Conservation (phyloP, 2,329 filamentous ascomycete genomes). For the Colletotrichum sp. region DNA sequence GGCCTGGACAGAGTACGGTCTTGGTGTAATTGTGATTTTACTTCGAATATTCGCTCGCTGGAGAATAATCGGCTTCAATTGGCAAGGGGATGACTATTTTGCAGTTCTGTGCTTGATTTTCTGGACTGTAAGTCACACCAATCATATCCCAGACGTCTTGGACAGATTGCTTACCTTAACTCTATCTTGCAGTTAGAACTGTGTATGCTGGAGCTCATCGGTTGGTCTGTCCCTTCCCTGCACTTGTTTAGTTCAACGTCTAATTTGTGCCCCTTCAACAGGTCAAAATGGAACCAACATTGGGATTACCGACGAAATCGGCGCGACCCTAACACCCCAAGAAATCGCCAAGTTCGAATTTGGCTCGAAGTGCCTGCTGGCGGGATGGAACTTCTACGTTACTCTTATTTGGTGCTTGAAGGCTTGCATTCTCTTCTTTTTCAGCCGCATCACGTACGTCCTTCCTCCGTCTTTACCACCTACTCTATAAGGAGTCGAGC, state of each 20-base stretch:
- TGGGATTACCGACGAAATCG: slow-evolving; percentile 35
- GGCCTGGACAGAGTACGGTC: slow-evolving; percentile 47
- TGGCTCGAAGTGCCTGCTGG: slow-evolving; percentile 38
- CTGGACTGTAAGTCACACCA: slow-evolving; percentile 37
- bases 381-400: slow-evolving; percentile 46
- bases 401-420: slow-evolving; percentile 48
- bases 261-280: slow-evolving; percentile 20
- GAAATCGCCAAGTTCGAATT: slow-evolving; percentile 32
- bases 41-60: slow-evolving; percentile 43
- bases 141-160: background rate
- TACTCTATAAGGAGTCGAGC: background rate
- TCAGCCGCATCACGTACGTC: slow-evolving; percentile 45
- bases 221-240: background rate
- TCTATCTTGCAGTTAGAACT: background rate
- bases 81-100: slow-evolving; percentile 49
- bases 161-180: no score
- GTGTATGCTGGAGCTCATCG: slow-evolving; percentile 11
- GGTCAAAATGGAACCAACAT: slow-evolving; percentile 44
- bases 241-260: background rate
- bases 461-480: background rate
- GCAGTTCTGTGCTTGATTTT: slow-evolving; percentile 38
- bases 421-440: slow-evolving; percentile 47
- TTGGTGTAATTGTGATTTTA: slow-evolving; percentile 41
- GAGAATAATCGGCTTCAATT: slow-evolving; percentile 44
- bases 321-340: slow-evolving; percentile 31